A percentile compares a stretch with the other conserved stretches of the same genome.
phyloP scores from a whole-genome alignment of 306 rosid species.

The Gleditsia sinensis region DNA sequence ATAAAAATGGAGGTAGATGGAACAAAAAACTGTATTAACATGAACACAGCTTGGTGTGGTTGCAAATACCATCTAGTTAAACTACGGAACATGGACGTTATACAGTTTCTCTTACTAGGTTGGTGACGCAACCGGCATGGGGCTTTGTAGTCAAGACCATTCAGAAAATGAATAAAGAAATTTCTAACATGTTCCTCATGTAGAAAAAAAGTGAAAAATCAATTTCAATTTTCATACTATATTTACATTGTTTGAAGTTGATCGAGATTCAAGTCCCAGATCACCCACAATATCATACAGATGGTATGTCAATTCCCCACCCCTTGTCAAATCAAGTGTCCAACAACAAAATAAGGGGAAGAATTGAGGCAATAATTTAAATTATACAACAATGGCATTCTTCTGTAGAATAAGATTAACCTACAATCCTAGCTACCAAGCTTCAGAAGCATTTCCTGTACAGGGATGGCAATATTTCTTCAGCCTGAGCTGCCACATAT shows the following conservation, averaged over 20 bases:
- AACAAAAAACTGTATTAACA: no score
- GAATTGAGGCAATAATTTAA: background rate
- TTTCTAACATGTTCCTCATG: no score
- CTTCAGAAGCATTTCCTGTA: slow-evolving; percentile 29
- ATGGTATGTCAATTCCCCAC: background rate
- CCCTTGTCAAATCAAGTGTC: background rate
- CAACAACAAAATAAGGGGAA: background rate
- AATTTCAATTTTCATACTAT: background rate
- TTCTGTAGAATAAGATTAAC: background rate
- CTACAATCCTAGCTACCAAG: slow-evolving; percentile 6
- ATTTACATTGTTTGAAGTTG: slow-evolving; percentile 23
- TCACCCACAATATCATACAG: background rate
- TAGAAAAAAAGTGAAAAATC: background rate
- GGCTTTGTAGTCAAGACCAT: no score
- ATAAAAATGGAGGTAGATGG: no score
- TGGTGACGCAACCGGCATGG: no score
- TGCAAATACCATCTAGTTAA: no score
- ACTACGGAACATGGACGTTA: no score
- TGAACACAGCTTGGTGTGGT: no score
- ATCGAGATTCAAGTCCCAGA: background rate
- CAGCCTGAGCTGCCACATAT: background rate
- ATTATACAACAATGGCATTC: background rate
- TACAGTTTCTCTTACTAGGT: no score
- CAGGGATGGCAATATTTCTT: slow-evolving; percentile 12
- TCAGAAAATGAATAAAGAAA: no score